Conservation (phyloP, 148 eudicot genomes). For the Cornus controversa region DNA sequence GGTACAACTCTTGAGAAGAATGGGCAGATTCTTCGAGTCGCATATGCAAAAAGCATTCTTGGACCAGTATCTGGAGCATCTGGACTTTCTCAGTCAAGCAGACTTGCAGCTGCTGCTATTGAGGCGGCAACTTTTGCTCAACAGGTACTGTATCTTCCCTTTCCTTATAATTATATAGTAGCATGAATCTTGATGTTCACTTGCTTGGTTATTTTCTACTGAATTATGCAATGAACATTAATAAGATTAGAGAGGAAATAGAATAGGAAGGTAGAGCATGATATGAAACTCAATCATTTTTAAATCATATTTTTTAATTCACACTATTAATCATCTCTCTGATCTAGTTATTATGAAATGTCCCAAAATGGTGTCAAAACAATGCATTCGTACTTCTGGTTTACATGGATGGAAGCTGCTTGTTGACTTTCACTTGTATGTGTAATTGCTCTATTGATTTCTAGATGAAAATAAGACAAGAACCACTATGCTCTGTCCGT, state of each 20-base stretch:
- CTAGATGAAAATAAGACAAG: no score
- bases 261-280: background rate
- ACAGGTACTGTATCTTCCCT: slow-evolving; percentile 46
- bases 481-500: no score
- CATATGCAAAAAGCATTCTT: slow-evolving; percentile 91
- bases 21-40: slow-evolving; percentile 93
- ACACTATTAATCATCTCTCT: no score
- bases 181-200: background rate
- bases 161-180: background rate
- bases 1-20: slow-evolving; percentile 87
- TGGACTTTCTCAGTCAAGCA: slow-evolving; percentile 80
- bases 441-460: no score
- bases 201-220: background rate
- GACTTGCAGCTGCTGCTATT: slow-evolving; percentile 98
- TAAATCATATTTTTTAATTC: no score
- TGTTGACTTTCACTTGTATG: no score
- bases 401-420: no score
- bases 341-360: no score
- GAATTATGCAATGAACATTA: background rate
- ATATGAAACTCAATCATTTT: background rate
- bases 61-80: slow-evolving; percentile 54
- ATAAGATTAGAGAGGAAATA: background rate
- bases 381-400: no score
- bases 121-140: slow-evolving; percentile 99
- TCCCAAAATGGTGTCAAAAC: no score